Evolutionary conservation across 257 asterid genomes (phyloP).

Genomic region (Primulina huaijiensis): DNA sequence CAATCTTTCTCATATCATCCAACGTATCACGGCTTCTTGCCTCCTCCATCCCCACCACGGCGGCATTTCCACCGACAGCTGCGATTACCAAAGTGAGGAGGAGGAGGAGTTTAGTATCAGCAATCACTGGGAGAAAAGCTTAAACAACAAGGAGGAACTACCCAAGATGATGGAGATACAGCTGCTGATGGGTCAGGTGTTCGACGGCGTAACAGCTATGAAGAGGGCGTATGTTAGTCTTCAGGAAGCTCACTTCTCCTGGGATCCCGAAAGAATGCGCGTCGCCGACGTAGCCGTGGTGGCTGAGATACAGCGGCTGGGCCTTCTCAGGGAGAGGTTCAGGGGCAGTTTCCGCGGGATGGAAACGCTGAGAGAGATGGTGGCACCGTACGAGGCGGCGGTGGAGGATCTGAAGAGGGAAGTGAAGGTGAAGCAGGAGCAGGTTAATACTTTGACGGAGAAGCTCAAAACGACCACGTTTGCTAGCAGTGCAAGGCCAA

Average conservation of each 20-base stretch:
- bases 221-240: slow-evolving; percentile 82
- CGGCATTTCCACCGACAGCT: neutral
- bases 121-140: slow-evolving; percentile 23
- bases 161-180: slow-evolving; percentile 59
- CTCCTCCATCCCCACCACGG: slow-evolving; percentile 66
- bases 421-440: slow-evolving; percentile 60
- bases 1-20: slow-evolving; percentile 94
- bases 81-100: slow-evolving; percentile 28
- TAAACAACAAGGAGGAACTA: slow-evolving; percentile 17
- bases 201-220: slow-evolving; percentile 77
- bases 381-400: slow-evolving; percentile 96
- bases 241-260: slow-evolving; percentile 86
- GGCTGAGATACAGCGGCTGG: slow-evolving; percentile 74
- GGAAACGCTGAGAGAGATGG: slow-evolving; percentile 81
- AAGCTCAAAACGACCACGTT: slow-evolving; percentile 69
- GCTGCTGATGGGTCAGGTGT: slow-evolving; percentile 72
- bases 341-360: slow-evolving; percentile 58
- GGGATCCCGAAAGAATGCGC: slow-evolving; percentile 90
- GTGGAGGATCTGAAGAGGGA: slow-evolving; percentile 81
- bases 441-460: slow-evolving; percentile 62
- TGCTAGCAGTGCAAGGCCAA: slow-evolving; percentile 42
- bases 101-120: slow-evolving; percentile 26
- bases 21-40: slow-evolving; percentile 89
- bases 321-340: slow-evolving; percentile 77
- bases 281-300: slow-evolving; percentile 84